Percentiles rank a stretch among this genome's conserved stretches.
Conservation (phyloP, 768 basidiomycete genomes). For the Pleurotus giganteus region DNA sequence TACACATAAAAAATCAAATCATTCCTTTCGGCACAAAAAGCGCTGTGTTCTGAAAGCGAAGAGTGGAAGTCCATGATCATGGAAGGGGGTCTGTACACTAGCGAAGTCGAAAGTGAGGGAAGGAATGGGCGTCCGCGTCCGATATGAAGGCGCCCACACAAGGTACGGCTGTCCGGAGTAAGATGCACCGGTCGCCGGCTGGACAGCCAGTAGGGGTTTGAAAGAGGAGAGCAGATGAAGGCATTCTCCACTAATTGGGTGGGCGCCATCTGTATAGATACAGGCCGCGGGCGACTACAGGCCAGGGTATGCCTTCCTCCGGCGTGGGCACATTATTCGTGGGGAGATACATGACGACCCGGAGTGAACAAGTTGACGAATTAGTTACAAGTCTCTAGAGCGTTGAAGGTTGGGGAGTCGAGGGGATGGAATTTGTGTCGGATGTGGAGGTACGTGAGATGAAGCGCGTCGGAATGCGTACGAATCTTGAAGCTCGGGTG, state of each 20-base stretch:
- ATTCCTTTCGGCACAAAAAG: too few relatives aligned
- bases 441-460: background rate
- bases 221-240: background rate
- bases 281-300: background rate
- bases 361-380: too few relatives aligned
- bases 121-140: background rate
- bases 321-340: background rate
- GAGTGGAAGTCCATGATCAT: too few relatives aligned
- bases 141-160: too few relatives aligned
- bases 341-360: too few relatives aligned
- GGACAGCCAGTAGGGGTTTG: background rate
- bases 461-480: conserved; percentile 2
- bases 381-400: too few relatives aligned
- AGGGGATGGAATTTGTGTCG: background rate
- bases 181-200: too few relatives aligned
- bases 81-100: background rate
- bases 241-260: background rate
- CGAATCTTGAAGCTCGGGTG: background rate
- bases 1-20: background rate
- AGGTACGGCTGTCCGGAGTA: too few relatives aligned
- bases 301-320: background rate
- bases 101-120: background rate
- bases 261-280: too few relatives aligned
- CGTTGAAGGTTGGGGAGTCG: background rate
- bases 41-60: too few relatives aligned